Evolutionary conservation across 495 filamentous ascomycete genomes (phyloP).

Genomic region (Hypoxylon perforatum): DNA sequence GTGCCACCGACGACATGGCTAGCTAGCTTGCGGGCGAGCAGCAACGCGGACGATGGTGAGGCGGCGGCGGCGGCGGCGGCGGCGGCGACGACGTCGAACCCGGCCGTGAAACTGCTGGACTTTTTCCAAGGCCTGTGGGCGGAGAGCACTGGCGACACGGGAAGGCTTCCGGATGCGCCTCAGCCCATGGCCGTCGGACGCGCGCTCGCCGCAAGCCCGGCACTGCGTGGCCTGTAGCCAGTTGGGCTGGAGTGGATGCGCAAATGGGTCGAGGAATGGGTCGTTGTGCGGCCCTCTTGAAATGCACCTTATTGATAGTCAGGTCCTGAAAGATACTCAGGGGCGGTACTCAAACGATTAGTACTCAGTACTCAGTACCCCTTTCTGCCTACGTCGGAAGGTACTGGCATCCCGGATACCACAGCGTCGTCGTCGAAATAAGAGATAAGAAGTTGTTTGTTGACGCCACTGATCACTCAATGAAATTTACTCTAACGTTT

Average conservation of each 20-base stretch:
- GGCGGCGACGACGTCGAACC: no score
- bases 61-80: constrained; percentile 37
- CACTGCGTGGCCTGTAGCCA: background rate
- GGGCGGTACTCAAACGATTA: constrained; percentile 41
- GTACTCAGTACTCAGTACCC: no score
- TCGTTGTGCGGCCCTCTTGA: no score
- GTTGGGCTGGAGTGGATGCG: background rate
- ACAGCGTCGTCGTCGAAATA: constrained; percentile 38
- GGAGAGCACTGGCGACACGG: background rate
- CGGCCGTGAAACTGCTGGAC: constrained; percentile 57
- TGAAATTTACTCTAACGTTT: constrained; percentile 36
- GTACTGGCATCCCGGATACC: constrained; percentile 54
- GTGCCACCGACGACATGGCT: constrained; percentile 58
- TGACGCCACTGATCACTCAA: constrained; percentile 50
- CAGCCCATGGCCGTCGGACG: background rate
- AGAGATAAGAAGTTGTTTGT: constrained; percentile 47
- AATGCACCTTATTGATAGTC: no score
- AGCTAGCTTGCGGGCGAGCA: constrained; percentile 49
- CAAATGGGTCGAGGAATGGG: background rate
- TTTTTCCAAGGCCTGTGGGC: constrained; percentile 11
- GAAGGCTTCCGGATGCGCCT: background rate
- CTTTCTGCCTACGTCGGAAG: constrained; percentile 50
- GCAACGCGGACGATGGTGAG: constrained; percentile 40
- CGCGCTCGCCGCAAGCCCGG: background rate
- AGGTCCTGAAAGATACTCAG: no score